These are phyloP conservation scores for Eucalyptus tenuipes DNA, from an alignment of 345 rosid species.

Conservation along the genomic window DNA sequence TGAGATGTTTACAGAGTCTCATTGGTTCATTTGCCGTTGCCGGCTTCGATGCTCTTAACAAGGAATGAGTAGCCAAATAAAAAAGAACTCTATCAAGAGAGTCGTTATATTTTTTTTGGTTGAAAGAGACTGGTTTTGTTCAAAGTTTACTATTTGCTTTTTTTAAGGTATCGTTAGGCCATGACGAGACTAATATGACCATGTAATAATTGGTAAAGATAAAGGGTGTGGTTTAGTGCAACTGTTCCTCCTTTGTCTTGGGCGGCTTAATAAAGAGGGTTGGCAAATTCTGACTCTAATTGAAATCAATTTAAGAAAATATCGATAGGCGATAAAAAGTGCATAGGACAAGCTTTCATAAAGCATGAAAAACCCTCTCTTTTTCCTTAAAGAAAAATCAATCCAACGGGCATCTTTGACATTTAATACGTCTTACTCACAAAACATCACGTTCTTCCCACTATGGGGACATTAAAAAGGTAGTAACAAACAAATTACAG, in stretches of 20 bases:
- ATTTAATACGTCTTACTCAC: not conserved
- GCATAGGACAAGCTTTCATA: no score
- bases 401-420: not conserved
- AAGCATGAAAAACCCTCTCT: not conserved
- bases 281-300: slow-evolving; percentile 12
- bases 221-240: not conserved
- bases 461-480: not conserved
- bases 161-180: not conserved
- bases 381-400: not conserved
- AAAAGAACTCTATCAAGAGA: not conserved
- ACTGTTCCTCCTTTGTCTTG: not conserved
- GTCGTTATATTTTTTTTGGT: not conserved
- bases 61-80: not conserved
- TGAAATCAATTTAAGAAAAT: not conserved
- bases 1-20: not conserved
- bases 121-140: not conserved
- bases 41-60: not conserved
- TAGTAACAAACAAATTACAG: not conserved
- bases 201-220: not conserved
- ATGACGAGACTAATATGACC: not conserved
- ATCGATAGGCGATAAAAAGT: not conserved
- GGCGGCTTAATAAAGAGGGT: not conserved
- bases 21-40: not conserved
- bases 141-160: not conserved
- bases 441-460: not conserved